These are phyloP conservation scores for Apiospora sp. DNA, from an alignment of 2,329 filamentous ascomycete genomes.

Conservation along the genomic window DNA sequence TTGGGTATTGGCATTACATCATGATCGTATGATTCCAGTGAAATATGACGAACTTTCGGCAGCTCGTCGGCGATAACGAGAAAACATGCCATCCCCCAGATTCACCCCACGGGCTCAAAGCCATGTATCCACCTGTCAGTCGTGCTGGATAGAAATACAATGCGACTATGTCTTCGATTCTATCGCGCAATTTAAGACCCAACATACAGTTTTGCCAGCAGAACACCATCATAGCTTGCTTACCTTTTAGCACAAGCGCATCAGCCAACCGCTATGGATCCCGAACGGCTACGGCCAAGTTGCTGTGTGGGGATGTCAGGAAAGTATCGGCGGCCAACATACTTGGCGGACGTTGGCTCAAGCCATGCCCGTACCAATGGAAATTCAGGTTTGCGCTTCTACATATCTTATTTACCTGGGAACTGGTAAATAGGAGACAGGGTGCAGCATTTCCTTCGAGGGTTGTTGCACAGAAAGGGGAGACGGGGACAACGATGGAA, in stretches of 20 bases:
- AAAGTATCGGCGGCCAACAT: no score
- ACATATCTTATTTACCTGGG: no score
- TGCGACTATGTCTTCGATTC: background rate
- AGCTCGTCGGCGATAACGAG: background rate
- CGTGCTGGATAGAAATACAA: background rate
- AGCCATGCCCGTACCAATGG: no score
- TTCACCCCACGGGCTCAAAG: background rate
- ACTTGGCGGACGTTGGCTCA: no score
- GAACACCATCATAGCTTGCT: background rate
- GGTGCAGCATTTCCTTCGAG: no score
- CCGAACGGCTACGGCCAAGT: background rate
- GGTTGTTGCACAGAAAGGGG: no score
- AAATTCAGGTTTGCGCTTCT: no score
- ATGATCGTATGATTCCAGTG: background rate
- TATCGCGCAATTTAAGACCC: no score
- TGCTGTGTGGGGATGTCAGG: no score
- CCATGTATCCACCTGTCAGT: background rate
- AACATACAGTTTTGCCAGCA: no score
- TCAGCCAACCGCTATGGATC: background rate
- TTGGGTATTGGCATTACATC: background rate
- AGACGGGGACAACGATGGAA: no score
- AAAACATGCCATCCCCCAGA: conserved; percentile 1
- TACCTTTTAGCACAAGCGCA: background rate
- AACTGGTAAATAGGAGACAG: no score
- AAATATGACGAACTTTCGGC: background rate